Evolutionary conservation across 176 grass and related monocot species (phyloP).

Genomic region (Sorghum bicolor): DNA sequence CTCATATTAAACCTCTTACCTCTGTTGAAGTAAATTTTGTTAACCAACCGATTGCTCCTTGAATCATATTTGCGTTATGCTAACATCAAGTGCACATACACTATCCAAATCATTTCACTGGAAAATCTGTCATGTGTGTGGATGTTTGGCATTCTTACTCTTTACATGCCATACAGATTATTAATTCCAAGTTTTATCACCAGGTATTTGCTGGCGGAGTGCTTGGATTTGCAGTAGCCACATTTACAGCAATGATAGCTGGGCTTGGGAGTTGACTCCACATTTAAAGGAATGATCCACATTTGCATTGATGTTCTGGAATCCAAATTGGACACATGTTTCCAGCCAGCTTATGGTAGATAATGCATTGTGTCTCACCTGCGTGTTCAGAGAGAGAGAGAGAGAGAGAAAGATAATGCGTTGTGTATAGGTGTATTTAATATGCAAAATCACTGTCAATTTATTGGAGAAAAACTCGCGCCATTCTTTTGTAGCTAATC

Average conservation of each 20-base stretch:
- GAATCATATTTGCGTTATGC: neutral
- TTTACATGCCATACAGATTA: neutral
- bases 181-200: neutral
- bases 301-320: constrained; percentile 23
- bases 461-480: neutral
- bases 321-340: constrained; percentile 29
- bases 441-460: neutral
- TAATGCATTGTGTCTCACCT: neutral
- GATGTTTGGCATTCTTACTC: neutral
- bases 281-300: neutral
- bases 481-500: constrained; percentile 50
- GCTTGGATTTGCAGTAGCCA: constrained; percentile 75
- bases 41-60: neutral
- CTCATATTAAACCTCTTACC: neutral
- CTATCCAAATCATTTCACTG: neutral
- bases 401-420: neutral
- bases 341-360: constrained; percentile 8
- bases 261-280: constrained; percentile 47
- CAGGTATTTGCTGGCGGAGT: constrained; percentile 69
- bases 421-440: constrained; percentile 30
- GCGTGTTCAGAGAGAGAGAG: too few species aligned
- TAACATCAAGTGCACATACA: neutral
- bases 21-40: constrained; percentile 2
- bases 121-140: neutral
- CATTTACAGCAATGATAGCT: constrained; percentile 55